Conservation (phyloP, 1,284 basidiomycete species). For the Microbotryum silenes-acaulis region DNA sequence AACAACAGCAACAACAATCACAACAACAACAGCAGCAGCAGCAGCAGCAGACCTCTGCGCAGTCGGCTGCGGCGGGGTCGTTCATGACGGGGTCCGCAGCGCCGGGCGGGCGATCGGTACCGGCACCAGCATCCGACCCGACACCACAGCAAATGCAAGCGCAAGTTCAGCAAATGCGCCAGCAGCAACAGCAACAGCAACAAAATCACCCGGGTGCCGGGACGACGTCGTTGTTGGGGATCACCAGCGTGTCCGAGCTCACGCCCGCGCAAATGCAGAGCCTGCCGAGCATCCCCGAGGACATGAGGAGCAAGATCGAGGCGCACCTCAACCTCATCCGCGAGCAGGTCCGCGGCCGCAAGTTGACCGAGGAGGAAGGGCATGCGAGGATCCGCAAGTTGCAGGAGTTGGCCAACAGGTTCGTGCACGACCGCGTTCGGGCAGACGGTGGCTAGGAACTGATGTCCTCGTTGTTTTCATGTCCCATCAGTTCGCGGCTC, state of each 20-base stretch:
- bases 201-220: not conserved
- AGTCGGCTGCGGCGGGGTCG: not conserved
- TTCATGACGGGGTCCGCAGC: not conserved
- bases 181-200: slow-evolving; percentile 1
- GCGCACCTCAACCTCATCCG: slow-evolving; percentile 9
- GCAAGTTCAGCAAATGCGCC: not conserved
- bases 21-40: not conserved
- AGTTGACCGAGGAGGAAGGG: slow-evolving; percentile 19
- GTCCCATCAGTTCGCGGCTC: not conserved
- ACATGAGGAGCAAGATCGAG: slow-evolving; percentile 24
- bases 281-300: slow-evolving; percentile 20
- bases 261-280: slow-evolving; percentile 11
- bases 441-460: too few relatives aligned
- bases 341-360: slow-evolving; percentile 3
- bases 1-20: not conserved
- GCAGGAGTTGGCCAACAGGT: slow-evolving; percentile 27
- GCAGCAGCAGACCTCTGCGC: not conserved
- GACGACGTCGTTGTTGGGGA: too few relatives aligned
- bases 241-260: not conserved
- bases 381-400: slow-evolving; percentile 14
- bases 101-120: not conserved
- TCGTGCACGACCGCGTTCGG: not conserved
- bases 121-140: not conserved
- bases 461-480: too few relatives aligned
- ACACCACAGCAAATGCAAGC: not conserved